Percentiles rank a stretch among this genome's conserved stretches.
These are phyloP conservation scores for Arthroderma sp. DNA, from an alignment of 2,329 filamentous ascomycete species.

Conservation along the genomic window DNA sequence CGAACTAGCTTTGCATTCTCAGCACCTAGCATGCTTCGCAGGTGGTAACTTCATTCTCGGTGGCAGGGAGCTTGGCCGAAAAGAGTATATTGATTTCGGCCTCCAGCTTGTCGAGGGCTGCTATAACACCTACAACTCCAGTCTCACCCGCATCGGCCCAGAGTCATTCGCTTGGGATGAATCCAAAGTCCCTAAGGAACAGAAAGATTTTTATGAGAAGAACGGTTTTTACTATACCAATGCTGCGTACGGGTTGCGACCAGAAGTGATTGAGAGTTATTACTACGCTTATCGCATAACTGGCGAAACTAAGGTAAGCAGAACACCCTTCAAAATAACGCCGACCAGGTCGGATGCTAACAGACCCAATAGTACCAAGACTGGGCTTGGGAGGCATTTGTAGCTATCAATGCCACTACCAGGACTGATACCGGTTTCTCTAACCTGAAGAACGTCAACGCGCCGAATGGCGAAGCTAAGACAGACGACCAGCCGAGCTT, in stretches of 20 bases:
- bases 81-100: conserved; percentile 61
- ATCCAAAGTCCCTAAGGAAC: conserved; percentile 32
- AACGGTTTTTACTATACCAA: conserved; percentile 60
- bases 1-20: conserved; percentile 23
- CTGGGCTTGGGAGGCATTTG: conserved; percentile 70
- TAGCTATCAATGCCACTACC: conserved; percentile 51
- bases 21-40: conserved; percentile 61
- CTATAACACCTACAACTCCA: conserved; percentile 57
- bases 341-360: neutral
- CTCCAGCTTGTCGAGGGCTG: conserved; percentile 59
- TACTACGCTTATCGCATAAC: conserved; percentile 82
- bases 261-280: conserved; percentile 70
- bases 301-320: conserved; percentile 43
- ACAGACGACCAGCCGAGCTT: conserved; percentile 72
- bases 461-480: conserved; percentile 45
- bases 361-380: conserved; percentile 49
- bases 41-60: conserved; percentile 78
- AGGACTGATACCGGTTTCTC: conserved; percentile 54
- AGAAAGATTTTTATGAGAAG: conserved; percentile 47
- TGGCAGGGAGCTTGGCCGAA: conserved; percentile 52
- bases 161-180: conserved; percentile 54
- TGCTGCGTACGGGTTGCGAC: conserved; percentile 53
- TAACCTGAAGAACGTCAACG: conserved; percentile 53
- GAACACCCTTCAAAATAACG: neutral
- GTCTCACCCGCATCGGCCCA: conserved; percentile 62